These are phyloP conservation scores for Candida ponderosae DNA, from an alignment of 805 yeast species.

Conservation along the genomic window DNA sequence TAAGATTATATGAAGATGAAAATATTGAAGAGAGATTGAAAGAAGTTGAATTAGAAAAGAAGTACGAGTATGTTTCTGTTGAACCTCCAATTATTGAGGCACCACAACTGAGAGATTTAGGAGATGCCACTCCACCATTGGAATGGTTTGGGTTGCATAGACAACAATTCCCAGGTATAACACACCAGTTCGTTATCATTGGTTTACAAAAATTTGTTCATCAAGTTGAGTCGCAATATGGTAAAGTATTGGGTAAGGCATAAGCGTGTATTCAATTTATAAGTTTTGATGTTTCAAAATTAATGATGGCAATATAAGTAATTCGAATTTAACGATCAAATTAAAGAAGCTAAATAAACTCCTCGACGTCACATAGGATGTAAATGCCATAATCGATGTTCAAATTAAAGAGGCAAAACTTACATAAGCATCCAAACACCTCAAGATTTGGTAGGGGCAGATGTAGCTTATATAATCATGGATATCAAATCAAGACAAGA, in stretches of 20 bases:
- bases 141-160: constrained; percentile 98
- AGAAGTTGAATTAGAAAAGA: constrained; percentile 38
- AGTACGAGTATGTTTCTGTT: constrained; percentile 53
- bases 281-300: neutral
- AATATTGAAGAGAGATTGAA: constrained; percentile 33
- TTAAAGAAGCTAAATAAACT: too few relatives aligned
- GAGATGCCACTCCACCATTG: constrained; percentile 95
- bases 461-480: too few relatives aligned
- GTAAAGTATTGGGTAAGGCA: constrained; percentile 32
- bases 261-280: constrained; percentile 2
- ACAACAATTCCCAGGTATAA: constrained; percentile 73
- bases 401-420: too few relatives aligned
- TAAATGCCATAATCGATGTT: too few relatives aligned
- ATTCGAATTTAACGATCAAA: neutral
- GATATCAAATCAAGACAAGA: too few relatives aligned
- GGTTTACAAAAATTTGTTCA: constrained; percentile 67
- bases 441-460: too few relatives aligned
- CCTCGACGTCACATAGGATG: too few relatives aligned
- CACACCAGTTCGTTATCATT: constrained; percentile 74
- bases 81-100: constrained; percentile 79
- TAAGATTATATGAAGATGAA: constrained; percentile 23
- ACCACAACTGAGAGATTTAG: constrained; percentile 84
- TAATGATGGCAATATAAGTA: neutral
- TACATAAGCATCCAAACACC: too few relatives aligned
- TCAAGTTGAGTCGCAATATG: constrained; percentile 47